Evolutionary conservation across 805 yeast genomes (phyloP).

Genomic region (Suhomyces pyralidae): DNA sequence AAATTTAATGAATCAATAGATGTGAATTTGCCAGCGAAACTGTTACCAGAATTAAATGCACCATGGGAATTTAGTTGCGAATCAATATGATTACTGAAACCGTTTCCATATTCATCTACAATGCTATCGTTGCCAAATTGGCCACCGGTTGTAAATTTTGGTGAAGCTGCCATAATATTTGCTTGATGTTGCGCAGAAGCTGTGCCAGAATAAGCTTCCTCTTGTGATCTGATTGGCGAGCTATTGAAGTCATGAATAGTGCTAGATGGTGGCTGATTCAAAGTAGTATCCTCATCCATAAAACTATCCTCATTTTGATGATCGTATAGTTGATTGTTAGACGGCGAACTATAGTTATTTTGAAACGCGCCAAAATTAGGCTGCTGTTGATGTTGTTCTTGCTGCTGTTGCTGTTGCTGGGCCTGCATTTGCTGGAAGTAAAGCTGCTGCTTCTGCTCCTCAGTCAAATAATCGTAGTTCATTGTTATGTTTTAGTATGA

Average conservation of each 20-base stretch:
- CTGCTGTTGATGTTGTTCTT: conserved; percentile 8
- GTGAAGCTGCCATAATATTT: conserved; percentile 7
- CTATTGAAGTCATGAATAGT: conserved; percentile 4
- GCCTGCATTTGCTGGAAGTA: conserved; percentile 25
- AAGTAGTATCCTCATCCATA: conserved; percentile 40
- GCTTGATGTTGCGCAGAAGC: conserved; percentile 4
- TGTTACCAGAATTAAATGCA: conserved; percentile 4
- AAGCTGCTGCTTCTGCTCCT: conserved; percentile 30
- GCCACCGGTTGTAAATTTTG: conserved; percentile 10
- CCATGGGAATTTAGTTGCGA: not conserved
- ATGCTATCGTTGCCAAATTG: conserved; percentile 11
- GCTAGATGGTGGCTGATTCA: conserved; percentile 9
- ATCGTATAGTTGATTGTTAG: conserved; percentile 9
- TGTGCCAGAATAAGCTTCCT: not conserved
- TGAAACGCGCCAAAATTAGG: not conserved
- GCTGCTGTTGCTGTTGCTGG: conserved; percentile 12
- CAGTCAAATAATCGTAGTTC: conserved; percentile 29
- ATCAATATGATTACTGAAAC: conserved; percentile 1
- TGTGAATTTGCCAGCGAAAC: conserved; percentile 25
- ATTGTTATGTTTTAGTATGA: conserved; percentile 11
- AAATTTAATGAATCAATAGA: conserved; percentile 38
- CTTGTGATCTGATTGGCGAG: conserved; percentile 10
- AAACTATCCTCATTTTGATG: conserved; percentile 26
- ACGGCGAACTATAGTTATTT: not conserved
- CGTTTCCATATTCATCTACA: conserved; percentile 9